Percentiles rank a stretch among this genome's conserved stretches.
Evolutionary conservation across 345 rosid species (phyloP).

Genomic region (Gossypium australe): DNA sequence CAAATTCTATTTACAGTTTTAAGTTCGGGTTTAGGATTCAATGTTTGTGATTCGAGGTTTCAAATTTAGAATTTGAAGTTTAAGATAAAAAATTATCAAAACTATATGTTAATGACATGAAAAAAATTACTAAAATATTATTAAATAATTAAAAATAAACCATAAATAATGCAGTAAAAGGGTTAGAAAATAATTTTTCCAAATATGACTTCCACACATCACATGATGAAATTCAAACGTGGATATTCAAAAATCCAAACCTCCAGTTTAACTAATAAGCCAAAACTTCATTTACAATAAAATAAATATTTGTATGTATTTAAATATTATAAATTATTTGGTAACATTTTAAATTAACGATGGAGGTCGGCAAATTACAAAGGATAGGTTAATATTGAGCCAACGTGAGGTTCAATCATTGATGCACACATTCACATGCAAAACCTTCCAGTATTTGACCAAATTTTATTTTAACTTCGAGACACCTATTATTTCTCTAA

Average conservation of each 20-base stretch:
- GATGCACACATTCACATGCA: slow-evolving; percentile 10
- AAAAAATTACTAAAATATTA: accelerated
- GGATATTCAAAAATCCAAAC: no score
- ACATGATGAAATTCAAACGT: no score
- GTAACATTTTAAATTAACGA: no score
- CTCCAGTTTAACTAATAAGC: no score
- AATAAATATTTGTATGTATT: no score
- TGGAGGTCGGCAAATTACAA: neutral
- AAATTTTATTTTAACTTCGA: neutral
- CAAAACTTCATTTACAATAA: no score
- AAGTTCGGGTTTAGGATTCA: accelerated
- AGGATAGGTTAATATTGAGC: neutral
- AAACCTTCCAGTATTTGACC: slow-evolving; percentile 5
- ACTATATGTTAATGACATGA: no score
- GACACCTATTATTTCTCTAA: neutral
- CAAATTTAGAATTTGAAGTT: accelerated
- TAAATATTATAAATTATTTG: no score
- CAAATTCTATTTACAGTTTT: accelerated
- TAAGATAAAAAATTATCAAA: no score
- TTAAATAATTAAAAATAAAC: accelerated
- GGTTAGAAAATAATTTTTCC: accelerated
- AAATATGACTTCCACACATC: no score
- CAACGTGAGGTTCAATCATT: slow-evolving; percentile 7
- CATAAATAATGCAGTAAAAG: accelerated
- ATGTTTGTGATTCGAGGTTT: accelerated